These are phyloP conservation scores for Mesembryanthemum crystallinum DNA, from an alignment of 148 eudicot species.

Conservation along the genomic window DNA sequence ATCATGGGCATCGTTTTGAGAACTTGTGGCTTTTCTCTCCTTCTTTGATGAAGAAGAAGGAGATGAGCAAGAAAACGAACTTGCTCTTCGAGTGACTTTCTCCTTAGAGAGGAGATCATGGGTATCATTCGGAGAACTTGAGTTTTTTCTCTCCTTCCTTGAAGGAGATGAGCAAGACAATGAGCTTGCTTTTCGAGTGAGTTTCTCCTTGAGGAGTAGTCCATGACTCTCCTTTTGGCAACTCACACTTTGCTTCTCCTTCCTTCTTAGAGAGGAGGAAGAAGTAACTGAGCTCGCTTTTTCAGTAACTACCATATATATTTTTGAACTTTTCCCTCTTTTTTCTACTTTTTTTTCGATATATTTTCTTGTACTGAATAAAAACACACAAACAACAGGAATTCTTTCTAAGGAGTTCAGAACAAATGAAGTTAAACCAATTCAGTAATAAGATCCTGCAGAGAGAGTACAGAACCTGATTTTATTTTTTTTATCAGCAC, in stretches of 20 bases:
- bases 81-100: conserved; percentile 16
- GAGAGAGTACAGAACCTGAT: conserved; percentile 21
- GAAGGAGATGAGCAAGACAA: conserved; percentile 21
- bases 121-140: neutral
- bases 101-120: conserved; percentile 11
- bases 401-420: neutral
- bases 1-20: neutral
- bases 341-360: neutral
- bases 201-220: conserved; percentile 11
- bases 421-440: conserved; percentile 6
- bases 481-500: neutral
- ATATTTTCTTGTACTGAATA: neutral
- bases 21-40: conserved; percentile 1
- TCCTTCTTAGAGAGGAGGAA: neutral
- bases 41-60: conserved; percentile 9
- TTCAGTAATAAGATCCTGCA: neutral
- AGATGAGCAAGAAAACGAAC: conserved; percentile 23
- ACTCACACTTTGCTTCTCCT: conserved; percentile 11
- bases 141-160: conserved; percentile 22
- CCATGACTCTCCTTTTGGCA: conserved; percentile 11
- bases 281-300: conserved; percentile 28
- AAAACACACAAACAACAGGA: neutral
- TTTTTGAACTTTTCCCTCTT: neutral
- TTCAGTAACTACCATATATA: conserved; percentile 30
- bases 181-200: conserved; percentile 15